A percentile compares a stretch with the other conserved stretches of the same genome.
Conservation (phyloP, 1,284 basidiomycete species). For the Calocybe gambosa region DNA sequence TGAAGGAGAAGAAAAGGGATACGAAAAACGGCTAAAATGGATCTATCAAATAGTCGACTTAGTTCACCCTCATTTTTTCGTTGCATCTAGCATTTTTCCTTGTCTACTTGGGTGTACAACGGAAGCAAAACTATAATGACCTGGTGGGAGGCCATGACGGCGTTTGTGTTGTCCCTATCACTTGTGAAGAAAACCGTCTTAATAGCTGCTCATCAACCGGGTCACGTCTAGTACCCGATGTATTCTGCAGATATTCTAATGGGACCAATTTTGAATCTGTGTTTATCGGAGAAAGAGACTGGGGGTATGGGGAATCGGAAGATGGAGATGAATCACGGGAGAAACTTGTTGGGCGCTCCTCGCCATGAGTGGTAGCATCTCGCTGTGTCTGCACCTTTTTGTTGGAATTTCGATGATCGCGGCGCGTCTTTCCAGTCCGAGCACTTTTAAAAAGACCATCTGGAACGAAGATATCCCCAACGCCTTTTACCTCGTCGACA, state of each 20-base stretch:
- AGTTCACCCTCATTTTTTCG: too few species aligned
- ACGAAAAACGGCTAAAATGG: too few species aligned
- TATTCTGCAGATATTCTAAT: slow-evolving; percentile 50
- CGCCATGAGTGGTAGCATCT: slow-evolving; percentile 12
- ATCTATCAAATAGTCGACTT: too few species aligned
- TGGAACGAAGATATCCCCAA: slow-evolving; percentile 60
- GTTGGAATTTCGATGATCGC: slow-evolving; percentile 37
- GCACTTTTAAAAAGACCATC: slow-evolving; percentile 74
- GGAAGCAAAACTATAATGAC: neutral
- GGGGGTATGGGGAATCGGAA: slow-evolving; percentile 19
- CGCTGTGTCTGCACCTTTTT: slow-evolving; percentile 20
- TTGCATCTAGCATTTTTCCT: neutral
- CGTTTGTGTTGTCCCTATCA: slow-evolving; percentile 13
- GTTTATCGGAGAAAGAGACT: slow-evolving; percentile 20
- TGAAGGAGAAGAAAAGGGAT: too few species aligned
- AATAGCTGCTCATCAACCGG: slow-evolving; percentile 54
- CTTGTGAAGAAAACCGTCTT: slow-evolving; percentile 38
- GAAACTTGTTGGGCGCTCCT: slow-evolving; percentile 17
- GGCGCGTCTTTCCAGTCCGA: slow-evolving; percentile 57
- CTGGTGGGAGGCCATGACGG: neutral
- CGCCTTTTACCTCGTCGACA: slow-evolving; percentile 57
- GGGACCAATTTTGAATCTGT: slow-evolving; percentile 40
- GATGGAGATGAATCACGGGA: slow-evolving; percentile 22
- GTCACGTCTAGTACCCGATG: slow-evolving; percentile 44
- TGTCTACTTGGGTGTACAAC: neutral